Evolutionary conservation across 208 protist genomes (phyloP).

Genomic region (Naegleria fowleri): DNA sequence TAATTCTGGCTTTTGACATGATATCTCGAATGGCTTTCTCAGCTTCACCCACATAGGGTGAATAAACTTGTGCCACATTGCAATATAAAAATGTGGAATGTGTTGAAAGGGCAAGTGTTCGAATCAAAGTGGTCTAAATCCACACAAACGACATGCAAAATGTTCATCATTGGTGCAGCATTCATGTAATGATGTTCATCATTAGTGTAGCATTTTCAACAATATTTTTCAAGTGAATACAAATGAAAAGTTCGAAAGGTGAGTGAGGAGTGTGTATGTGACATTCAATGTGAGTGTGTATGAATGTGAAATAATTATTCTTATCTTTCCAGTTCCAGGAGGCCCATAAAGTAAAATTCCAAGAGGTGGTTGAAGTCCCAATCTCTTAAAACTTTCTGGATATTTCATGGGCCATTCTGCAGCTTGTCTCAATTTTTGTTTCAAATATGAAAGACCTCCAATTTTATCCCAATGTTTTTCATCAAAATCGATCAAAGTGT

Average conservation of each 20-base stretch:
- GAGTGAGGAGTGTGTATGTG: too few species aligned
- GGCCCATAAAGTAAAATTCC: conserved; percentile 89
- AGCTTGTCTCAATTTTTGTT: conserved; percentile 24
- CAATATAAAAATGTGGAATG: conserved; percentile 72
- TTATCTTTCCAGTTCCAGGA: conserved; percentile 82
- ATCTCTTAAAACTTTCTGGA: conserved; percentile 33
- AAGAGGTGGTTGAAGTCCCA: conserved; percentile 50
- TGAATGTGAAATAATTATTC: too few species aligned
- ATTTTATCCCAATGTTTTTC: conserved; percentile 29
- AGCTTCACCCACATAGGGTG: conserved; percentile 85
- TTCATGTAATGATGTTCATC: neutral
- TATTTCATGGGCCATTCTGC: conserved; percentile 39
- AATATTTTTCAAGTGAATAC: too few species aligned
- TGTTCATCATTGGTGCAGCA: neutral
- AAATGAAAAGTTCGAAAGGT: too few species aligned
- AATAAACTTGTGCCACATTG: conserved; percentile 69
- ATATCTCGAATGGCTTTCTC: conserved; percentile 74
- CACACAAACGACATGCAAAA: neutral
- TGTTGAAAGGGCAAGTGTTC: conserved; percentile 66
- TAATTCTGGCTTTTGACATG: conserved; percentile 65
- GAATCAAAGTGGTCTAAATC: conserved; percentile 72
- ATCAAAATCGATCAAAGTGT: neutral
- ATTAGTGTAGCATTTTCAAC: too few species aligned
- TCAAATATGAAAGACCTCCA: conserved; percentile 35
- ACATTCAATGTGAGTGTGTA: too few species aligned